phyloP scores from a whole-genome alignment of 2,329 filamentous ascomycete genomes.

The Zasmidium cellare region DNA sequence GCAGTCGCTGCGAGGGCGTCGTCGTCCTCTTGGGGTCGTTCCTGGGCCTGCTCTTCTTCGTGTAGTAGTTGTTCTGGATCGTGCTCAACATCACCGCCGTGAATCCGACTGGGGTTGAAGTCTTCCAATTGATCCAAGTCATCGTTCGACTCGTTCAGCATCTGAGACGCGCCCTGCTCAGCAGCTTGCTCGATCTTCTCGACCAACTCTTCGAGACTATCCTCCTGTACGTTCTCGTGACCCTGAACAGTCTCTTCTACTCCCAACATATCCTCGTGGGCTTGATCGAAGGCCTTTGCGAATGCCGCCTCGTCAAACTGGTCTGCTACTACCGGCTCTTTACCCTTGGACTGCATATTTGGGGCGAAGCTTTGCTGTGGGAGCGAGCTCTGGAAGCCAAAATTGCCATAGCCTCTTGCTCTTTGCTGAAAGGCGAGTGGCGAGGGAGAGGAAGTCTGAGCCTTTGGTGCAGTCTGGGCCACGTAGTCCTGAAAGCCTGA shows the following conservation, averaged over 20 bases:
- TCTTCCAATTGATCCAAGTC: conserved; percentile 18
- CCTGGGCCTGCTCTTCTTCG: conserved; percentile 14
- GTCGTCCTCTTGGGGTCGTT: conserved; percentile 43
- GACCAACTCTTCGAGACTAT: conserved; percentile 16
- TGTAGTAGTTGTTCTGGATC: conserved; percentile 8
- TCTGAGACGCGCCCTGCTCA: conserved; percentile 19
- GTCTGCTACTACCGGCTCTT: conserved; percentile 37
- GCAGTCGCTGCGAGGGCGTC: conserved; percentile 74
- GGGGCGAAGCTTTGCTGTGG: conserved; percentile 22
- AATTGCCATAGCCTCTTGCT: conserved; percentile 29
- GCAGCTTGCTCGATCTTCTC: conserved; percentile 22
- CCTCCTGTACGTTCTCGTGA: conserved; percentile 12
- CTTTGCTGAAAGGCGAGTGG: conserved; percentile 34
- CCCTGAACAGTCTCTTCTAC: conserved; percentile 18
- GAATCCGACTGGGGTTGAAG: conserved; percentile 9
- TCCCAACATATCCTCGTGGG: conserved; percentile 41
- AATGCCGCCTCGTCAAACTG: conserved; percentile 58
- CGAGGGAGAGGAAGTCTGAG: conserved; percentile 27
- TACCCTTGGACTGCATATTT: conserved; percentile 29
- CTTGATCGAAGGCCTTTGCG: conserved; percentile 54
- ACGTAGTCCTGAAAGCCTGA: conserved; percentile 57
- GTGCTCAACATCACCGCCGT: conserved; percentile 18
- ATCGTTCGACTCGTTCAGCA: conserved; percentile 20
- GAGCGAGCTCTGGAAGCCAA: conserved; percentile 30
- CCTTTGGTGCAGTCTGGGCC: conserved; percentile 35